Conservation (phyloP, 2,329 filamentous ascomycete genomes). For the Stemphylium lycopersici region DNA sequence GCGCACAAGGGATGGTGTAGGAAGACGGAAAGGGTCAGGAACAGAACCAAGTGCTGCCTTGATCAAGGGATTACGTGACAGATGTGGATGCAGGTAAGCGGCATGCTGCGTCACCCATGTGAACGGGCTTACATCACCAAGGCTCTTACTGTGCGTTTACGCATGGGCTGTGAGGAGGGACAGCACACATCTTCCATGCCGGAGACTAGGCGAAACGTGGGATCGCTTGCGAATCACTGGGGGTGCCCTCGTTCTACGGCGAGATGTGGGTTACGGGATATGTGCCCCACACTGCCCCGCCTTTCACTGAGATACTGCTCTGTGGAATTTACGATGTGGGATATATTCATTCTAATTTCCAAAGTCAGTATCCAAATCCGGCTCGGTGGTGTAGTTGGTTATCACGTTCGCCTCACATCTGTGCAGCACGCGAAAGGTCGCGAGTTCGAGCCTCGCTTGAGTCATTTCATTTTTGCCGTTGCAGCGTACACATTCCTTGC, state of each 20-base stretch:
- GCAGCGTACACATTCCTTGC: too few species aligned
- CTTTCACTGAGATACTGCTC: too few species aligned
- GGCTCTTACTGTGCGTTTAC: too few species aligned
- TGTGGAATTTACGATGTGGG: too few species aligned
- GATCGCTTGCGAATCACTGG: too few species aligned
- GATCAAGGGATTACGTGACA: not conserved
- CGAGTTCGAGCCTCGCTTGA: constrained; percentile 35
- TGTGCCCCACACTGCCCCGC: too few species aligned
- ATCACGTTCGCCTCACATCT: constrained; percentile 37
- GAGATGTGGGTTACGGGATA: too few species aligned
- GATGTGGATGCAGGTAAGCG: not conserved
- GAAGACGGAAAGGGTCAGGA: not conserved
- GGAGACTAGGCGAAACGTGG: too few species aligned
- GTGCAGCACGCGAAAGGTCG: constrained; percentile 27
- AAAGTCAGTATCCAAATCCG: constrained; percentile 1
- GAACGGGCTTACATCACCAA: not conserved
- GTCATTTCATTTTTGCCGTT: constrained; percentile 19
- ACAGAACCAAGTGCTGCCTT: not conserved
- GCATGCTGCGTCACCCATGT: not conserved
- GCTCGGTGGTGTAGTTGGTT: constrained; percentile 38
- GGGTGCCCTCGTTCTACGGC: too few species aligned
- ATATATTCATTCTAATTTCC: not conserved
- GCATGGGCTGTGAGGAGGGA: too few species aligned
- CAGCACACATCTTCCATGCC: too few species aligned
- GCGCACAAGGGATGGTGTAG: not conserved